Evolutionary conservation across 2,329 filamentous ascomycete species (phyloP), one percentile per base, ranked within the genome.

Genomic region (Fusarium nodosum): DNA sequence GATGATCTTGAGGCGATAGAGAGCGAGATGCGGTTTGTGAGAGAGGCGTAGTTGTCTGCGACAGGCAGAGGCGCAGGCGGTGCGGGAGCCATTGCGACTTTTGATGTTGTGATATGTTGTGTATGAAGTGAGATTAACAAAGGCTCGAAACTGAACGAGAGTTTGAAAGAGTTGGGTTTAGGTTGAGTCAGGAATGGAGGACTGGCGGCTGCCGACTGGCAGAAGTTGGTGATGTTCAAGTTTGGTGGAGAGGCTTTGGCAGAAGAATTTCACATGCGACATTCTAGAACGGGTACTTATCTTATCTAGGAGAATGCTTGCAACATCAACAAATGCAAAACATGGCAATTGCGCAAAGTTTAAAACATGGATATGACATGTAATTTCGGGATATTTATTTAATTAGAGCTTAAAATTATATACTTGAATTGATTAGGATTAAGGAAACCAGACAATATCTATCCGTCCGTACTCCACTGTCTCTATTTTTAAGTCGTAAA

Each of bases 11-110:
- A 76, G 54, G 81, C 70, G 39, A 80, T 68, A 69, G 79, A 75
- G 54, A 84, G 77, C 59, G 80, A 78, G 59, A 84, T 79, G 62
- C 77, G 77, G 78, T 84, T 84, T 63, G 80, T 75, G 50, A 82
- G 70, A 57, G 79, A 74, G 68, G 77, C 77, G 74, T 76, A 77
- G 72, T 82, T 75, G 57, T 78, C 69, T 26, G 80, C 79, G 48
- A 79, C 73, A 48, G 81, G 81, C 48, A 79, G 77, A 53, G 72
- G 70, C 3, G 72, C 67, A 24, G 73, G 59, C 41, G 60, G 74
- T 36, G 62, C 59, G 20, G 68, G 71, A 45, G 68, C 55, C 73
- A 76, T 76, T 55, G 51, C 38, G 31, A 41, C 6, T 45, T 48
- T 34, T 52, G 6, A 22, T 46, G 3, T 20, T 34, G 16, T 34